These are phyloP conservation scores for Tetrapisispora arboricola DNA, from an alignment of 805 yeast genomes.

Conservation along the genomic window DNA sequence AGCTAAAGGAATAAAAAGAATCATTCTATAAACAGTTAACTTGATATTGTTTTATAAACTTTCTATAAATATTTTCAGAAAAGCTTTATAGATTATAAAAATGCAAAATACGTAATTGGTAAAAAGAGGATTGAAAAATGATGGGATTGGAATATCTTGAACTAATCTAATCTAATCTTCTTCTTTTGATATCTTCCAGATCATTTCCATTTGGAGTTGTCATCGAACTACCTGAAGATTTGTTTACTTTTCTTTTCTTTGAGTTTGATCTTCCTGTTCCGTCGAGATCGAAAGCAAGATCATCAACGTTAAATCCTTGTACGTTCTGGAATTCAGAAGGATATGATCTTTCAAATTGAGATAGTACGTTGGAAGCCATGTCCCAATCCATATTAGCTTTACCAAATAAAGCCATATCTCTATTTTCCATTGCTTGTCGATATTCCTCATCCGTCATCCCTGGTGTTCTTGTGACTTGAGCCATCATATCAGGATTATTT, in stretches of 20 bases:
- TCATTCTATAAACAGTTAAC: no score
- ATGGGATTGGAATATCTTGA: neutral
- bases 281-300: conserved; percentile 29
- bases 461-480: conserved; percentile 14
- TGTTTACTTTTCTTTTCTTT: conserved; percentile 22
- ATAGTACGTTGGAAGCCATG: conserved; percentile 21
- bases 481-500: conserved; percentile 27
- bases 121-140: neutral
- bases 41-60: no score
- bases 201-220: conserved; percentile 28
- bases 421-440: conserved; percentile 15
- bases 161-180: conserved; percentile 27
- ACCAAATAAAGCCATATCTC: conserved; percentile 21
- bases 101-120: neutral
- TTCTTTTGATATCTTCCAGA: conserved; percentile 24
- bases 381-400: conserved; percentile 25
- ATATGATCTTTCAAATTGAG: conserved; percentile 26
- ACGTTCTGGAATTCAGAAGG: conserved; percentile 26
- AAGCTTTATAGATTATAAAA: neutral
- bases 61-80: neutral
- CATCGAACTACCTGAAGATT: conserved; percentile 27
- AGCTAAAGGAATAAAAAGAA: no score
- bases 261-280: conserved; percentile 22
- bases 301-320: conserved; percentile 24
- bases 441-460: conserved; percentile 23